Base-by-base conservation (phyloP, 331 rosid species). In the Saraca asoca region DNA sequence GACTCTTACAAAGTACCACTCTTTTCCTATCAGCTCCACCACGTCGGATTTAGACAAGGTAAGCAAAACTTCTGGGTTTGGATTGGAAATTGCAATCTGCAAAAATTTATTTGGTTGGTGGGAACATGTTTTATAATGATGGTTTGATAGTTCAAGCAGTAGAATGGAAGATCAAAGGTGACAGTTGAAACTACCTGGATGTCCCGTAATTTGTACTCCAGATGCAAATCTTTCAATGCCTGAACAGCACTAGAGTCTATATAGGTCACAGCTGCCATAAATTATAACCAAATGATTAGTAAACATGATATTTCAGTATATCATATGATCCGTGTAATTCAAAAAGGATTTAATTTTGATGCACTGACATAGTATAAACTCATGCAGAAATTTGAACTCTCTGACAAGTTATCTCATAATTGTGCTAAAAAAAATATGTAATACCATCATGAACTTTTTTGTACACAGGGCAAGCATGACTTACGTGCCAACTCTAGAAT, bases 401-500 rank as follows among this genome's bases (percentile, higher is more conserved):
- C 29, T 44, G 56, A 77, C 65, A 67, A 12, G 35, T 31, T 59
- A 19, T 51, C 62, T 37, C 52, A 51, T 42, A 41, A 24, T 64
- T 58, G n/a, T 41, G 71, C 65, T 51, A 15, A 50, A 61, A 67
- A 39, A 60, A 38, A 58, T 33, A 18, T 45, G 50, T 41, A 13
- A 42, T 54, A 54, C 14, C n/a, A 31, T 7, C 12, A 7, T 51
- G 71, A 48, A 59, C 69, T 44, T 58, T 53, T 45, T 78, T 14
- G 50, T 42, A 35, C 24, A 71, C 10, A 73, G 48, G 71, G 43
- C 58, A 66, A 79, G 71, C 57, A 70, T 64, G 24, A 86, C 99
- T 83, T 88, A 90, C 97, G 97, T 48, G 99, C 95, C 97, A 94
- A 62, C 90, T 94, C 98, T 54, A 94, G 51, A 71, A 94, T 88